These are phyloP conservation scores for Petasospora rhodanensis DNA, from an alignment of 1,139 yeast species.

Conservation along the genomic window DNA sequence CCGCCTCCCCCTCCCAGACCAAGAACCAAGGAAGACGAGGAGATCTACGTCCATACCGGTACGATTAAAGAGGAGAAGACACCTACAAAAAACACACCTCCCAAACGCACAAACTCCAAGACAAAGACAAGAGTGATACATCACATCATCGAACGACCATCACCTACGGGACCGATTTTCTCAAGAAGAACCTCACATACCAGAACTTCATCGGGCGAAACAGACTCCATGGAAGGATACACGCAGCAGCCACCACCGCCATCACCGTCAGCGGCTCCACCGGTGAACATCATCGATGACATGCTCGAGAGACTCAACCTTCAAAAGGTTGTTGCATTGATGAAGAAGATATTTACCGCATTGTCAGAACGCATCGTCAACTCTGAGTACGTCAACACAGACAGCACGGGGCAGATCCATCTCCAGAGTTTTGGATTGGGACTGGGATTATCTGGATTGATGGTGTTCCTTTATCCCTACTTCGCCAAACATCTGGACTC, in stretches of 20 bases:
- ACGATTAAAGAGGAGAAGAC: conserved; percentile 1
- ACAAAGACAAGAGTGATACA: background rate
- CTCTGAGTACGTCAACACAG: conserved; percentile 20
- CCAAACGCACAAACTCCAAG: background rate
- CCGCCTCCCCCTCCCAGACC: conserved; percentile 1
- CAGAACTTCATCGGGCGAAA: too few species aligned
- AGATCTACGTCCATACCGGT: conserved; percentile 7
- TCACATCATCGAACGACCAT: too few species aligned
- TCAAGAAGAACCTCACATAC: too few species aligned
- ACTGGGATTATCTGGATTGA: conserved; percentile 10
- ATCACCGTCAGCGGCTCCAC: conserved; percentile 1
- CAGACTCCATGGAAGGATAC: too few species aligned
- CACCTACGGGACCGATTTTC: too few species aligned
- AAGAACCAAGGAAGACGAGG: conserved; percentile 13
- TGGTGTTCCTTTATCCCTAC: conserved; percentile 22
- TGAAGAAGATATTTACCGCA: conserved; percentile 3
- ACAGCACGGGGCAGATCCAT: conserved; percentile 19
- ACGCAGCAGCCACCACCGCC: background rate
- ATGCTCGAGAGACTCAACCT: conserved; percentile 16
- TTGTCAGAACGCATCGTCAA: conserved; percentile 8
- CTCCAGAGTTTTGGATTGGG: conserved; percentile 23
- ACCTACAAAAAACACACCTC: background rate
- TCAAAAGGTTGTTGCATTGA: conserved; percentile 3
- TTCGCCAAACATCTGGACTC: conserved; percentile 19
- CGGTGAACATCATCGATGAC: conserved; percentile 11